Conservation (phyloP, 192 early-diverging fungal genomes). For the Linnemannia schmuckeri region DNA sequence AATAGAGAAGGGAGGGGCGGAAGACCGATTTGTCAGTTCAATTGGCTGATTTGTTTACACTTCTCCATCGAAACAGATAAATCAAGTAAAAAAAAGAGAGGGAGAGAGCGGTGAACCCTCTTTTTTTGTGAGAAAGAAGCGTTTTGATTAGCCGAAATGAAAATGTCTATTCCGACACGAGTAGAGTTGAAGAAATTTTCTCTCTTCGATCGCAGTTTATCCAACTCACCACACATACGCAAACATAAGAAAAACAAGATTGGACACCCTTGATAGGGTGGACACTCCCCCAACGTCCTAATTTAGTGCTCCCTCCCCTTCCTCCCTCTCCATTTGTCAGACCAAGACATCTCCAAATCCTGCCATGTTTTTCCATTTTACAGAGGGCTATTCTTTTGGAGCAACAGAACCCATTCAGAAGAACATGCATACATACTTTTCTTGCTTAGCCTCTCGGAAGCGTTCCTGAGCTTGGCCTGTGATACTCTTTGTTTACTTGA, state of each 20-base stretch:
- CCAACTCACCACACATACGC: too few relatives aligned
- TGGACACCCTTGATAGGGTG: neutral
- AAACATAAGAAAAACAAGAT: neutral
- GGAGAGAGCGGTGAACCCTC: neutral
- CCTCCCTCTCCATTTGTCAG: neutral
- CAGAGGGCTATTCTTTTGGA: neutral
- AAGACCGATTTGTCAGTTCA: neutral
- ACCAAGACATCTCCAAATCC: too few relatives aligned
- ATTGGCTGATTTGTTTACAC: neutral
- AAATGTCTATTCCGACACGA: neutral
- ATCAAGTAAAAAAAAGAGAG: neutral
- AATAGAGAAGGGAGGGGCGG: neutral
- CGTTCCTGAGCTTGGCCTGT: slow-evolving; percentile 3
- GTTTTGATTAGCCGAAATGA: slow-evolving; percentile 1
- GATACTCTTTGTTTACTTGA: neutral
- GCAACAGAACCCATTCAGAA: neutral
- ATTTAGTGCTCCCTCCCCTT: neutral
- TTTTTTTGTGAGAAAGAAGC: neutral
- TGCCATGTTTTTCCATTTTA: neutral
- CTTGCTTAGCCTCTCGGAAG: neutral
- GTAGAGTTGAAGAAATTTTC: neutral
- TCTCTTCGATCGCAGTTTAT: too few relatives aligned
- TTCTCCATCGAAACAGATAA: neutral
- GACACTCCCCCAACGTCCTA: neutral
- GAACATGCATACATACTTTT: neutral